These are phyloP conservation scores for Wickerhamomyces bisporus DNA, from an alignment of 805 yeast genomes.

Conservation along the genomic window DNA sequence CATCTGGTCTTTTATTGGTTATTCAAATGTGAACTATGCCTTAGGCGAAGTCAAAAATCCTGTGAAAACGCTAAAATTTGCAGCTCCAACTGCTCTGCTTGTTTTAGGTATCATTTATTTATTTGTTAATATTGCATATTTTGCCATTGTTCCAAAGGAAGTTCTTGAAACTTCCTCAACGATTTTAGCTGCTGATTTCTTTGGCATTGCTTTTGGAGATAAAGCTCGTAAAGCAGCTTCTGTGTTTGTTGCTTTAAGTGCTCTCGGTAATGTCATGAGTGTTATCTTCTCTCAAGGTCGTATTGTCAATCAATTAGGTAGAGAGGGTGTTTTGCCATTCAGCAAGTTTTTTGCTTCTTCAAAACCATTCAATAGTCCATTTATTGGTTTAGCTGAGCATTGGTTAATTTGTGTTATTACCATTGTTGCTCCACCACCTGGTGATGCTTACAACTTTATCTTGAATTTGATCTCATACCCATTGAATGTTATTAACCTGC, in stretches of 20 bases:
- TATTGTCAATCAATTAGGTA: constrained; percentile 72
- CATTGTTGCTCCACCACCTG: constrained; percentile 78
- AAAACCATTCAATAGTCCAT: constrained; percentile 69
- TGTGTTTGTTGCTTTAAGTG: constrained; percentile 75
- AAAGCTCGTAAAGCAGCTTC: constrained; percentile 69
- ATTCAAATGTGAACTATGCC: constrained; percentile 79
- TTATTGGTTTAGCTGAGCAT: constrained; percentile 69
- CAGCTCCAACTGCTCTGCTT: constrained; percentile 71
- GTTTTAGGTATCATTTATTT: constrained; percentile 61
- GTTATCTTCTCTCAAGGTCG: constrained; percentile 82
- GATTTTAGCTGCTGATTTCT: constrained; percentile 71
- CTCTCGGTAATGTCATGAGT: constrained; percentile 76
- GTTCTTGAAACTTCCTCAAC: constrained; percentile 56
- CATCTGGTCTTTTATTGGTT: constrained; percentile 82
- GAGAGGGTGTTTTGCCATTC: constrained; percentile 78
- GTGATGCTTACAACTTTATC: constrained; percentile 81
- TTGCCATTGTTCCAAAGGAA: constrained; percentile 72
- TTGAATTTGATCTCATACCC: constrained; percentile 79
- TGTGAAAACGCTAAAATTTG: constrained; percentile 56
- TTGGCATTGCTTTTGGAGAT: constrained; percentile 64
- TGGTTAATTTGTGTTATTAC: constrained; percentile 71
- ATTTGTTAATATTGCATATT: constrained; percentile 74
- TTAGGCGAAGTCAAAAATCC: constrained; percentile 77
- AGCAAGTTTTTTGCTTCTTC: constrained; percentile 65
- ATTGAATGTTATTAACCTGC: constrained; percentile 66